Percentiles rank a stretch among this genome's conserved stretches.
phyloP scores from a whole-genome alignment of 495 filamentous ascomycete species.

The Aspergillus panamensis region DNA sequence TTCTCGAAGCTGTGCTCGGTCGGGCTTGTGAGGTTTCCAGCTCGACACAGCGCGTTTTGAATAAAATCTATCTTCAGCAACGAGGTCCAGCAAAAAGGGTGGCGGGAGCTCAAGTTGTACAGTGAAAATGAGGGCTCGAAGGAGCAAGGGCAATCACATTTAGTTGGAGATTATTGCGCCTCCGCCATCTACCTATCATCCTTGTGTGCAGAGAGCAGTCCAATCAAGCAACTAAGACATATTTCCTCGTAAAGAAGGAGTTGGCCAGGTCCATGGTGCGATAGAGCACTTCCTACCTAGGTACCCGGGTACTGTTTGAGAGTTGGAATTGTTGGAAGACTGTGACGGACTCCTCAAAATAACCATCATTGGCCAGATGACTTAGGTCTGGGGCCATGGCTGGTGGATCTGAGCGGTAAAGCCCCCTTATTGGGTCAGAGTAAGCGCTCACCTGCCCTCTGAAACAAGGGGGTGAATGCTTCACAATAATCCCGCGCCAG shows the following conservation, averaged over 20 bases:
- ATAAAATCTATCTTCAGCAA: background rate
- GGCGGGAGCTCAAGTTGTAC: too few relatives aligned
- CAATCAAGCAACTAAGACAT: too few relatives aligned
- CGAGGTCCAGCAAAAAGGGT: background rate
- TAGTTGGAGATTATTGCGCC: too few relatives aligned
- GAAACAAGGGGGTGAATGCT: constrained; percentile 30
- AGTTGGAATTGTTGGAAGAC: background rate
- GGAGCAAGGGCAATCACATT: too few relatives aligned
- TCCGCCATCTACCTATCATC: too few relatives aligned
- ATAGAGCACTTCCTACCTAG: too few relatives aligned
- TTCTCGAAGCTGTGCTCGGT: background rate
- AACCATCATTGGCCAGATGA: constrained; percentile 3
- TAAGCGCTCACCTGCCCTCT: constrained; percentile 24
- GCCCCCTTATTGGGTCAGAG: constrained; percentile 11
- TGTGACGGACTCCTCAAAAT: constrained; percentile 3
- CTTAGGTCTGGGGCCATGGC: background rate
- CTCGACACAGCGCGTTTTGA: background rate
- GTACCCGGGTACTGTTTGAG: too few relatives aligned
- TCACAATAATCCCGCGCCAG: constrained; percentile 28
- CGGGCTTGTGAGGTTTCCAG: background rate
- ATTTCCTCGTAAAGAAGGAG: too few relatives aligned
- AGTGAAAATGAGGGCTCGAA: too few relatives aligned
- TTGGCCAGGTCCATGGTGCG: too few relatives aligned
- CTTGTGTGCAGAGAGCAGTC: too few relatives aligned
- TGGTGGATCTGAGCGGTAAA: background rate